These are phyloP conservation scores for Auricularia auricula-judae DNA, from an alignment of 768 basidiomycete genomes.

Conservation along the genomic window DNA sequence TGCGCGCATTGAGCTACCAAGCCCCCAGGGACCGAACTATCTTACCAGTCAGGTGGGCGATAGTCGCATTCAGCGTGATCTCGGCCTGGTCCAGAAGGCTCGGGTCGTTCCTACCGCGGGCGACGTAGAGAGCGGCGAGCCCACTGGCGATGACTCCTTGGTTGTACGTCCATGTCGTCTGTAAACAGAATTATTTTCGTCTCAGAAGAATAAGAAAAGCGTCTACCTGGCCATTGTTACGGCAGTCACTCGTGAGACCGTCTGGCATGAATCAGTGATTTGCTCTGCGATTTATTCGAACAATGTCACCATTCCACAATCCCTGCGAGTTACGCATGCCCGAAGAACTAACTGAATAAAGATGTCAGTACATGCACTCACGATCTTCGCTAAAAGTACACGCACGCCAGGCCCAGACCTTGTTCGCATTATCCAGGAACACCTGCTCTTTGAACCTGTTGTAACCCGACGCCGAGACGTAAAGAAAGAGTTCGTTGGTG, in stretches of 20 bases:
- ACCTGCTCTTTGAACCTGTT: constrained; percentile 24
- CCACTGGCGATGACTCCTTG: constrained; percentile 48
- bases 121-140: constrained; percentile 33
- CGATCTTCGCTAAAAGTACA: neutral
- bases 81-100: constrained; percentile 36
- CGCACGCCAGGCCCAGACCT: constrained; percentile 27
- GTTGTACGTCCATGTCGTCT: constrained; percentile 53
- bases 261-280: neutral
- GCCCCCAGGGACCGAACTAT: too few species aligned
- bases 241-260: constrained; percentile 13
- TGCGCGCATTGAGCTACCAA: too few species aligned
- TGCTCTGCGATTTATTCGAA: neutral
- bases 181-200: neutral
- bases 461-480: constrained; percentile 38
- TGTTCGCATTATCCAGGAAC: constrained; percentile 39
- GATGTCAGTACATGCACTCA: neutral
- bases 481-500: constrained; percentile 47
- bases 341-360: constrained; percentile 25
- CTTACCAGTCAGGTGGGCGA: constrained; percentile 23
- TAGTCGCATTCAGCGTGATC: constrained; percentile 42
- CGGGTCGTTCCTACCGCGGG: constrained; percentile 22
- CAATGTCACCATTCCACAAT: constrained; percentile 34
- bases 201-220: too few species aligned
- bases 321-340: constrained; percentile 36
- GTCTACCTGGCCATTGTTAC: constrained; percentile 32